Evolutionary conservation across 2,329 filamentous ascomycete species (phyloP).

Genomic region (Claviceps sp.): DNA sequence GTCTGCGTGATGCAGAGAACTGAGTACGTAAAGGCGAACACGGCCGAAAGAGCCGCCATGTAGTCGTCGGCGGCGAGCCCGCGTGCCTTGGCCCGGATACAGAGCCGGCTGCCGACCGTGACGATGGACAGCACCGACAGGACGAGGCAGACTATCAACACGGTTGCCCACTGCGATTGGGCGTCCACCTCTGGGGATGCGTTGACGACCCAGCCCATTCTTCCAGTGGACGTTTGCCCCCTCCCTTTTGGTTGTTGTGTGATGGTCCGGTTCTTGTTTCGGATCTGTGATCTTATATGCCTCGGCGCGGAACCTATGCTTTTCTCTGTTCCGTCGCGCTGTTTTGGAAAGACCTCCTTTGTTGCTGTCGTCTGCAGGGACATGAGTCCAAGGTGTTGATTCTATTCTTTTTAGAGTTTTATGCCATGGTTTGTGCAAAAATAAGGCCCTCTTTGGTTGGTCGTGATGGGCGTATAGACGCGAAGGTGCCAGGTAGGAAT

Average conservation of each 20-base stretch:
- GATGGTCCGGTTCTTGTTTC: too few relatives aligned
- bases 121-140: slow-evolving; percentile 29
- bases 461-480: too few relatives aligned
- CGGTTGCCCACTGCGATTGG: slow-evolving; percentile 32
- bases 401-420: neutral
- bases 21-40: slow-evolving; percentile 35
- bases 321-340: too few relatives aligned
- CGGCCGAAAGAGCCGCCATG: slow-evolving; percentile 24
- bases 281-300: too few relatives aligned
- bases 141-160: slow-evolving; percentile 33
- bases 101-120: slow-evolving; percentile 28
- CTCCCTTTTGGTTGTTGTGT: too few relatives aligned
- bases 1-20: slow-evolving; percentile 38
- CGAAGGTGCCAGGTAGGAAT: too few relatives aligned
- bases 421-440: neutral
- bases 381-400: neutral
- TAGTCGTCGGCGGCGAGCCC: slow-evolving; percentile 36
- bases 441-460: too few relatives aligned
- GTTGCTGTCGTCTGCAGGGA: neutral
- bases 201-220: slow-evolving; percentile 38
- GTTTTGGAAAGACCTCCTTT: too few relatives aligned
- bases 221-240: too few relatives aligned
- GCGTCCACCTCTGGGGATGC: slow-evolving; percentile 32
- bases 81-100: slow-evolving; percentile 26
- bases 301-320: too few relatives aligned